Evolutionary conservation across 108 stramenopile species (phyloP).

Genomic region (Licmophora abbreviata): DNA sequence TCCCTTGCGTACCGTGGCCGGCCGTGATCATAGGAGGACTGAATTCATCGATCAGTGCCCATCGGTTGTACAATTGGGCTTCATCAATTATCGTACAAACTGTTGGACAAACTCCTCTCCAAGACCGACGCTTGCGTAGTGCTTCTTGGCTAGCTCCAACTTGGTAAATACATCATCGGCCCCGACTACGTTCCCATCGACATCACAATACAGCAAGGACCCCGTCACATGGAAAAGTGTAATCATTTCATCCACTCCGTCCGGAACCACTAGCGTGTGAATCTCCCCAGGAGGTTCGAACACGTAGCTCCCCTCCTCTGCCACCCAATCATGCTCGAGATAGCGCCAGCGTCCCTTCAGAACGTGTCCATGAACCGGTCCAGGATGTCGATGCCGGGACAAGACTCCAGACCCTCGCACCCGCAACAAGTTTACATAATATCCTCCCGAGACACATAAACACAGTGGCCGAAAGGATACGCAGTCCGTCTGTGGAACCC

Average conservation of each 20-base stretch:
- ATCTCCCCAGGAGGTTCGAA: constrained; percentile 80
- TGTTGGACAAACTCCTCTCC: constrained; percentile 58
- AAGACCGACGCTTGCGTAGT: constrained; percentile 62
- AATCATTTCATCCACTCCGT: constrained; percentile 73
- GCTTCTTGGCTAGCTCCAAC: constrained; percentile 61
- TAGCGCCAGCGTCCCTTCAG: constrained; percentile 67
- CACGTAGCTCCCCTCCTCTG: constrained; percentile 54
- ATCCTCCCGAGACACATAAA: constrained; percentile 61
- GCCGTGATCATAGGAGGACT: too few relatives aligned
- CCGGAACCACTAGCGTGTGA: constrained; percentile 64
- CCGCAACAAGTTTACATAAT: constrained; percentile 69
- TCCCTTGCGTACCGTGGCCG: too few relatives aligned
- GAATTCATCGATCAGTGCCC: too few relatives aligned
- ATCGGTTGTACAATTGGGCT: too few relatives aligned
- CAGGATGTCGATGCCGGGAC: constrained; percentile 63
- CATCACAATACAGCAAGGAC: constrained; percentile 58
- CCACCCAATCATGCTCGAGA: constrained; percentile 68
- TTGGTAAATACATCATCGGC: constrained; percentile 79
- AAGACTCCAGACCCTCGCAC: constrained; percentile 56
- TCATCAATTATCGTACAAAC: constrained; percentile 50
- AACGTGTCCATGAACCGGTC: constrained; percentile 68
- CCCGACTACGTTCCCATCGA: constrained; percentile 53
- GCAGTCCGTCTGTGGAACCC: constrained; percentile 71
- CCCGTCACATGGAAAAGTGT: constrained; percentile 79
- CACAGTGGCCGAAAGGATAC: constrained; percentile 72